A percentile compares a stretch with the other conserved stretches of the same genome.
Conservation (phyloP, 2,329 filamentous ascomycete genomes). For the Botrytis squamosa region DNA sequence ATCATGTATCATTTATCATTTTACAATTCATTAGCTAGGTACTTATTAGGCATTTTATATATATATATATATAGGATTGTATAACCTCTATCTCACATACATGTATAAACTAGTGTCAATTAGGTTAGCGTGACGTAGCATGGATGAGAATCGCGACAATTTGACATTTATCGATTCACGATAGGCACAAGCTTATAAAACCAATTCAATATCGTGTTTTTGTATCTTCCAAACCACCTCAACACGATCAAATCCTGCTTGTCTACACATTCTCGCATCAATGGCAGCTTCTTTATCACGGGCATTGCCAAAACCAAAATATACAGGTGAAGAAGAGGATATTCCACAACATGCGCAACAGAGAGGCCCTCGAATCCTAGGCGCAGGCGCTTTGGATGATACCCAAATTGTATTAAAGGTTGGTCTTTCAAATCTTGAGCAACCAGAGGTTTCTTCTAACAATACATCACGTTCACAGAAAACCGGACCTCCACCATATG, state of each 20-base stretch:
- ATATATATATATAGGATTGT: not conserved
- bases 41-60: not conserved
- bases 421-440: conserved; percentile 30
- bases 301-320: conserved; percentile 84
- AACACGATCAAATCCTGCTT: not conserved
- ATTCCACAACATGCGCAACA: conserved; percentile 68
- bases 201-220: conserved; percentile 13
- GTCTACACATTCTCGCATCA: conserved; percentile 55
- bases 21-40: not conserved
- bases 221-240: not conserved
- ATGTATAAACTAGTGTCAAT: conserved; percentile 22
- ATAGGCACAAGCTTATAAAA: conserved; percentile 2
- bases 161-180: conserved; percentile 21
- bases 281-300: conserved; percentile 71
- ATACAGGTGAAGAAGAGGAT: conserved; percentile 87
- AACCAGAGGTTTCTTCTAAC: conserved; percentile 25
- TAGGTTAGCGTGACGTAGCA: conserved; percentile 18
- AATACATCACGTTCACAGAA: conserved; percentile 50
- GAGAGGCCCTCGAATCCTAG: conserved; percentile 79
- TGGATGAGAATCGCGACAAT: conserved; percentile 21
- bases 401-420: conserved; percentile 80
- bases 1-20: not conserved
- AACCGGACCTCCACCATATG: conserved; percentile 83
- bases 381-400: conserved; percentile 76
- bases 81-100: not conserved